Evolutionary conservation across 2,329 filamentous ascomycete genomes (phyloP), one percentile per base, ranked within the genome.

Genomic region (Leptographium radiaticola): DNA sequence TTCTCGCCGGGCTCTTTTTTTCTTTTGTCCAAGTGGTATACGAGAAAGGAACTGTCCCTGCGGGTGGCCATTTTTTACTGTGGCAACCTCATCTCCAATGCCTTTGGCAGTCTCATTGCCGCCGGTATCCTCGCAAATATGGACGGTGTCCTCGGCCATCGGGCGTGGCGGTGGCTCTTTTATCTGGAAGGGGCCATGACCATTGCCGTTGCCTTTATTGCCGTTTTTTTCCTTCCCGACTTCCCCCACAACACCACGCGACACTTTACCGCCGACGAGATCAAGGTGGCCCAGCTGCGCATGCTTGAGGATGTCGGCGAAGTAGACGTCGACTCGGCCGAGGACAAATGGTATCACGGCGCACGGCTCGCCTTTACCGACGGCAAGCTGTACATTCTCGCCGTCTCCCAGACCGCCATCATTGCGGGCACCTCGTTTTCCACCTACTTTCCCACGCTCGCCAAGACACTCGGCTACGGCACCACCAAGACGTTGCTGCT

Each of bases 391-490:
- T 83, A 81, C 61, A 60, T 83, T 58, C 76, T 82, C 75, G 80
- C 80, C 72, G 38, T 54, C 43, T 36, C 50, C 46, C 47, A 54
- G 16, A 49, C 18, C 18, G 34, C 47, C 20, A 43, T 43, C 49
- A 18, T 51, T n/a, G 20, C 43, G 38, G 49, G 49, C 49, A 20
- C 43, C 20, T 33, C 20, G 12, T 42, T 85, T 12, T 83, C 79
- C 39, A 84, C 83, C 65, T 86, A 85, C 70, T 83, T 85, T 67
- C 81, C 81, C 43, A 84, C 84, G 0, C 82, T 62, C 53, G 84
- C 88, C 49, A 70, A 75, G 55, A 84, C 82, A 7, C 74, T 88
- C 2, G 75, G 79, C n/a, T 86, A 83, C 64, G 73, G 67, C 55
- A 70, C 74, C 16, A 79, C 83, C 49, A 67, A 72, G 31, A 80